Conservation (phyloP, 768 basidiomycete genomes). For the Pisolithus tinctorius region DNA sequence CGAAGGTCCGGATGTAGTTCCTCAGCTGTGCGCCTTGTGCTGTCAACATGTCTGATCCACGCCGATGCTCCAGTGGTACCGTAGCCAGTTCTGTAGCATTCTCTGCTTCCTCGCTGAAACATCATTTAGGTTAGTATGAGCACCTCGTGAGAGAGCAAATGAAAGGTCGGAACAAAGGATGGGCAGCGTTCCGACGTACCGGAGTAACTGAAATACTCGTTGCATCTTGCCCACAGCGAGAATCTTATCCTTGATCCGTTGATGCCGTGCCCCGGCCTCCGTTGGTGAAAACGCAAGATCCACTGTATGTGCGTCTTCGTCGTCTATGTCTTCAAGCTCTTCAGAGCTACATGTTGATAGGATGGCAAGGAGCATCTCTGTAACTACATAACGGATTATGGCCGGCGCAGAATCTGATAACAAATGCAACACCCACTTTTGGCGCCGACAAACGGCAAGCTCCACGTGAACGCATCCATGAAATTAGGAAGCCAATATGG, state of each 20-base stretch:
- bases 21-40: conserved; percentile 56
- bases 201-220: conserved; percentile 79
- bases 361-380: conserved; percentile 96
- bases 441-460: conserved; percentile 92
- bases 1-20: conserved; percentile 62
- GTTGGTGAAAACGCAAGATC: conserved; percentile 29
- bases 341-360: conserved; percentile 91
- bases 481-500: conserved; percentile 98
- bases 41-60: conserved; percentile 49
- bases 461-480: conserved; percentile 99
- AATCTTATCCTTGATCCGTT: conserved; percentile 91
- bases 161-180: background rate
- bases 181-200: conserved; percentile 41
- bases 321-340: conserved; percentile 72
- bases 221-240: conserved; percentile 90
- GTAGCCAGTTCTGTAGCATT: conserved; percentile 60
- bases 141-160: no score
- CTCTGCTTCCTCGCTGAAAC: conserved; percentile 67
- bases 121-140: background rate
- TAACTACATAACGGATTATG: conserved; percentile 46
- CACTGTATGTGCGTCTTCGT: conserved; percentile 20
- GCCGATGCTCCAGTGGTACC: conserved; percentile 29
- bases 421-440: conserved; percentile 66
- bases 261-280: conserved; percentile 48
- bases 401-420: background rate